Percentiles rank a stretch among this genome's conserved stretches.
phyloP scores from a whole-genome alignment of 176 grass and related monocot genomes.

The Ensete glaucum region DNA sequence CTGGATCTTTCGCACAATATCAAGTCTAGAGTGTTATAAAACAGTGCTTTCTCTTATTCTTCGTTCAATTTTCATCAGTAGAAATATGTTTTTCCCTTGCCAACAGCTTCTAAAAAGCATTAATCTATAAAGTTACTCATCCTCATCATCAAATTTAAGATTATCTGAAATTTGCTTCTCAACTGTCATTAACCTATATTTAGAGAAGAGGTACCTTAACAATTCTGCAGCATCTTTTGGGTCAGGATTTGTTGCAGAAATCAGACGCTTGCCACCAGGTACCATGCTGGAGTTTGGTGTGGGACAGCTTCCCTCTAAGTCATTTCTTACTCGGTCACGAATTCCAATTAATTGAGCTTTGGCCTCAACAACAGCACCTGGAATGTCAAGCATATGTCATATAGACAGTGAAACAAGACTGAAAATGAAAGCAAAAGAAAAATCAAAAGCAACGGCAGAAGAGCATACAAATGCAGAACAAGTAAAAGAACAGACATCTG shows the following conservation, averaged over 20 bases:
- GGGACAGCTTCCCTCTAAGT: constrained; percentile 23
- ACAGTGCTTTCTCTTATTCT: too few species aligned
- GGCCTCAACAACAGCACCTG: constrained; percentile 71
- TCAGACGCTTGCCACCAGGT: constrained; percentile 47
- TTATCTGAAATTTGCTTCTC: not conserved
- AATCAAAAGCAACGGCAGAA: not conserved
- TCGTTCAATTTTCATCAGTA: too few species aligned
- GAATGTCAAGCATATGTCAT: constrained; percentile 8
- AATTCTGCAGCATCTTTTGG: constrained; percentile 82
- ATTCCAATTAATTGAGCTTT: constrained; percentile 77
- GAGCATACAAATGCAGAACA: not conserved
- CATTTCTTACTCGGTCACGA: constrained; percentile 59
- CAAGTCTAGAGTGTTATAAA: too few species aligned
- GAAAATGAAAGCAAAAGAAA: not conserved
- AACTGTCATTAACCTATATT: not conserved
- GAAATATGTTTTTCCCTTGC: not conserved
- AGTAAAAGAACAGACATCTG: not conserved
- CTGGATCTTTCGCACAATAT: too few species aligned
- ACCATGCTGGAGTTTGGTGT: constrained; percentile 18
- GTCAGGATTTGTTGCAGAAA: constrained; percentile 74
- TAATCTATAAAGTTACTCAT: not conserved
- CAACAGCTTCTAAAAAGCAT: not conserved
- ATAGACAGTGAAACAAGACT: not conserved
- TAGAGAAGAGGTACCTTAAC: constrained; percentile 47
- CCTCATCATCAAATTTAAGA: not conserved